phyloP scores from a whole-genome alignment of 805 yeast genomes.

The Barnettozyma botsteinii region DNA sequence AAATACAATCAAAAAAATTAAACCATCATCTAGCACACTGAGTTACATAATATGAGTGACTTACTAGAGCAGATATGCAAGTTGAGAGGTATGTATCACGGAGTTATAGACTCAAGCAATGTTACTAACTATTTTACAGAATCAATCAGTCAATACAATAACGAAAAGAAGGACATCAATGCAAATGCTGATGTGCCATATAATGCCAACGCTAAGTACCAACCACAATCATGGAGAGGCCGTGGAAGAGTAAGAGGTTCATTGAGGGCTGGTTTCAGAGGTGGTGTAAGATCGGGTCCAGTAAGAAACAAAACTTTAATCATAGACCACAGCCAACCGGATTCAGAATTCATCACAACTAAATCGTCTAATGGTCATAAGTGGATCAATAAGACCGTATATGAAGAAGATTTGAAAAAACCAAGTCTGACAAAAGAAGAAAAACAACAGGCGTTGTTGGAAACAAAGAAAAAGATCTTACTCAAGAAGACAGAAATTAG shows the following conservation, averaged over 20 bases:
- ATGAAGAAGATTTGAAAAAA: slow-evolving; percentile 28
- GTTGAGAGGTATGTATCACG: slow-evolving; percentile 17
- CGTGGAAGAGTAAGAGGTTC: slow-evolving; percentile 14
- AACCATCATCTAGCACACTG: too few relatives aligned
- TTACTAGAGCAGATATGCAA: slow-evolving; percentile 18
- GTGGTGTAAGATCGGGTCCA: slow-evolving; percentile 11
- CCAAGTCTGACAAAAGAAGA: slow-evolving; percentile 20
- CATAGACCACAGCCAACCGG: slow-evolving; percentile 21
- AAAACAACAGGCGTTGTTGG: slow-evolving; percentile 18
- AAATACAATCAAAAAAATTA: not conserved
- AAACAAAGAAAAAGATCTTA: slow-evolving; percentile 13
- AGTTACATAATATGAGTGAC: slow-evolving; percentile 1
- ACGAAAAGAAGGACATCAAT: slow-evolving; percentile 8
- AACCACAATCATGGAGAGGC: slow-evolving; percentile 3
- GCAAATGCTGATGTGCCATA: slow-evolving; percentile 8
- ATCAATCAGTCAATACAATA: slow-evolving; percentile 16
- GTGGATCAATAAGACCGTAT: slow-evolving; percentile 33
- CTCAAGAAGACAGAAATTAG: slow-evolving; percentile 20
- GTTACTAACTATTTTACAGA: slow-evolving; percentile 10
- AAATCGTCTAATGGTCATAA: slow-evolving; percentile 33
- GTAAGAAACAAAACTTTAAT: slow-evolving; percentile 29
- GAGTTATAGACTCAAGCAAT: too few relatives aligned
- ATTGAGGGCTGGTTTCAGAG: slow-evolving; percentile 1
- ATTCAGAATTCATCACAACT: slow-evolving; percentile 27
- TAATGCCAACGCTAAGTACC: slow-evolving; percentile 6